Conservation (phyloP, 108 stramenopile species). For the Halocafeteria seosinensis region DNA sequence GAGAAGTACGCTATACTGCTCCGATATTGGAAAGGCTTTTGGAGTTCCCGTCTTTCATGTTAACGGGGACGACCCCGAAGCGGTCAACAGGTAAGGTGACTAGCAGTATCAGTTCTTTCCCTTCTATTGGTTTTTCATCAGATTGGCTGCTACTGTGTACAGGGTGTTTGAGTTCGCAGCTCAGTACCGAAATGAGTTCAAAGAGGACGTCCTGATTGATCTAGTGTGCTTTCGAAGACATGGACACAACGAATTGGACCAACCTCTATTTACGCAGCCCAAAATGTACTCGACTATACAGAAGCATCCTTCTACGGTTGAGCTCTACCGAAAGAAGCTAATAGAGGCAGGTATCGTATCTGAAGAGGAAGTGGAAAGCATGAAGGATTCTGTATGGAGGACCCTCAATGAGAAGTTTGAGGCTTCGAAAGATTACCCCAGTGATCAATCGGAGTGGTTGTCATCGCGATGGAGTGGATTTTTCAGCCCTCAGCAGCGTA, state of each 20-base stretch:
- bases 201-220: slow-evolving; percentile 88
- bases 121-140: too few relatives aligned
- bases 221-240: slow-evolving; percentile 92
- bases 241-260: slow-evolving; percentile 99
- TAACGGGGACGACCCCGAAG: slow-evolving; percentile 93
- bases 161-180: slow-evolving; percentile 87
- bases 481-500: slow-evolving; percentile 67
- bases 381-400: slow-evolving; percentile 53
- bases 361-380: slow-evolving; percentile 60
- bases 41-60: slow-evolving; percentile 97
- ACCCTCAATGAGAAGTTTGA: slow-evolving; percentile 70
- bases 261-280: slow-evolving; percentile 95
- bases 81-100: too few relatives aligned
- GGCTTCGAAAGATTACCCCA: slow-evolving; percentile 63
- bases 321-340: slow-evolving; percentile 53
- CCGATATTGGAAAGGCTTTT: slow-evolving; percentile 94
- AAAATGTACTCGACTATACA: slow-evolving; percentile 69
- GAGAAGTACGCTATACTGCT: slow-evolving; percentile 80
- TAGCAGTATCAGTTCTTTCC: too few relatives aligned
- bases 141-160: too few relatives aligned
- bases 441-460: slow-evolving; percentile 69
- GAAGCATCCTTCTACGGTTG: slow-evolving; percentile 61
- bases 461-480: slow-evolving; percentile 76
- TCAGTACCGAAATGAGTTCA: slow-evolving; percentile 85
- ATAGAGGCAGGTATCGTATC: slow-evolving; percentile 58